These are phyloP conservation scores for Rhytidiadelphus loreus DNA, from an alignment of 225 moss, liverwort and hornwort species.

Conservation along the genomic window DNA sequence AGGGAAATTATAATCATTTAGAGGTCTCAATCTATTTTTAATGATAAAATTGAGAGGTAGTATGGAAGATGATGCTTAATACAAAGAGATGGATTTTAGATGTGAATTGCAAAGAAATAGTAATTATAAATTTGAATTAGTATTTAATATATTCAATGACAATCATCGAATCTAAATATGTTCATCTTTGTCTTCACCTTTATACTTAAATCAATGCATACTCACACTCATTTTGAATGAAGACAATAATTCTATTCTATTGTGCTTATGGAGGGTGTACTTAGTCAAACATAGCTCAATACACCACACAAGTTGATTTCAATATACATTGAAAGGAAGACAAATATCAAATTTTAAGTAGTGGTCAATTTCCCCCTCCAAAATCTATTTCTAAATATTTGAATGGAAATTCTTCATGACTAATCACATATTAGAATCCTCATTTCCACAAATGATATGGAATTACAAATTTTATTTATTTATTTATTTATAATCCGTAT, in stretches of 20 bases:
- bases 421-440: neutral
- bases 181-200: neutral
- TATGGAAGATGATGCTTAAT: neutral
- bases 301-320: neutral
- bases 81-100: neutral
- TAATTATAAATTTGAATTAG: neutral
- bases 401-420: neutral
- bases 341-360: neutral
- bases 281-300: neutral
- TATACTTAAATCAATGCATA: neutral
- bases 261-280: neutral
- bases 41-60: neutral
- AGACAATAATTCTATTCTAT: neutral
- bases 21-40: neutral
- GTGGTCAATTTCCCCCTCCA: rapidly evolving
- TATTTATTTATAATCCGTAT: neutral
- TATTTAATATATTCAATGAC: neutral
- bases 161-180: neutral
- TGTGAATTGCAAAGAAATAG: neutral
- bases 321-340: neutral
- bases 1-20: neutral
- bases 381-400: neutral
- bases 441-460: neutral
- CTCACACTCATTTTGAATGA: neutral
- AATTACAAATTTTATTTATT: too few relatives aligned